Evolutionary conservation across 2,329 filamentous ascomycete genomes (phyloP).

Genomic region (Botrytis sinoallii): DNA sequence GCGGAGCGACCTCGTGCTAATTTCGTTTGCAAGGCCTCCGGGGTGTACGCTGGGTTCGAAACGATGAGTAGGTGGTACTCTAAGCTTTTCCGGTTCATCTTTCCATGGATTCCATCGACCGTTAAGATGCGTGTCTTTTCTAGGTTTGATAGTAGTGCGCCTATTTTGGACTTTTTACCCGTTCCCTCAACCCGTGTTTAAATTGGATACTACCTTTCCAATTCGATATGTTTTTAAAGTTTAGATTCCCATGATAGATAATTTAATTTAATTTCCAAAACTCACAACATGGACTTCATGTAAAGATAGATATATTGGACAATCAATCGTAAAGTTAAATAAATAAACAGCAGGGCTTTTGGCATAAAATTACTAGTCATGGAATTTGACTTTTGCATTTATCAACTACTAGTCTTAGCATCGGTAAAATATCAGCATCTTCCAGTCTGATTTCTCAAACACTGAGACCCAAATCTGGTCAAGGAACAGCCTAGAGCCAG

Average conservation of each 20-base stretch:
- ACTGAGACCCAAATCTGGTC: background rate
- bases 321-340: background rate
- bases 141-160: slow-evolving; percentile 10
- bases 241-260: background rate
- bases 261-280: background rate
- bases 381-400: background rate
- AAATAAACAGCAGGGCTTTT: background rate
- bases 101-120: slow-evolving; percentile 3
- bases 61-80: slow-evolving; percentile 13
- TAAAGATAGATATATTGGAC: background rate
- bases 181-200: background rate
- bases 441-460: background rate
- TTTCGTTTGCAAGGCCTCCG: slow-evolving; percentile 7
- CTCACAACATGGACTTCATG: background rate
- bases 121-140: slow-evolving; percentile 5
- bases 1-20: slow-evolving; percentile 8
- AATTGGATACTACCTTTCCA: background rate
- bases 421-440: background rate
- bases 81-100: background rate
- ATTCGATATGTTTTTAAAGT: background rate
- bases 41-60: slow-evolving; percentile 9
- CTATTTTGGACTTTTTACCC: slow-evolving; percentile 1
- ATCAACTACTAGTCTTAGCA: background rate
- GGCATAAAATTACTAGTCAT: background rate
- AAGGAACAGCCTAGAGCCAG: background rate